A percentile compares a stretch with the other conserved stretches of the same genome.
Evolutionary conservation across 2,329 filamentous ascomycete species (phyloP).

Genomic region (Penicillium expansum): DNA sequence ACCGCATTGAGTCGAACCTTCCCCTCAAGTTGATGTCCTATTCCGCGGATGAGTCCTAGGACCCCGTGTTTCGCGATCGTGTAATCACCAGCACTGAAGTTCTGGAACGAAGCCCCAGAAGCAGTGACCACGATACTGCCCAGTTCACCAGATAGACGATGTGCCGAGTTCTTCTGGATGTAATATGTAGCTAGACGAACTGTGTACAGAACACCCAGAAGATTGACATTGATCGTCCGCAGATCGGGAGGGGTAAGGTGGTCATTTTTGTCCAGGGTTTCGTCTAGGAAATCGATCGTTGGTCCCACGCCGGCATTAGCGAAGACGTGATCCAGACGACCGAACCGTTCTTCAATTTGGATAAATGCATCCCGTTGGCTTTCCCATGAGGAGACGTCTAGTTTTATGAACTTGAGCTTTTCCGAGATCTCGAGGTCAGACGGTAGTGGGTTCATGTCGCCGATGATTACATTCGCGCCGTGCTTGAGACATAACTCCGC

Average conservation of each 20-base stretch:
- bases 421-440: slow-evolving; percentile 18
- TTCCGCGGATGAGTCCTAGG: slow-evolving; percentile 52
- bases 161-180: slow-evolving; percentile 46
- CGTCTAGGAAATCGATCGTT: slow-evolving; percentile 47
- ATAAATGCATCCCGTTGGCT: slow-evolving; percentile 54
- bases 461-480: slow-evolving; percentile 56
- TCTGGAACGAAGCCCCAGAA: slow-evolving; percentile 53
- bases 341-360: slow-evolving; percentile 43
- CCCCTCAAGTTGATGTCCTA: slow-evolving; percentile 42
- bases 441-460: slow-evolving; percentile 50
- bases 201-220: slow-evolving; percentile 53
- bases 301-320: slow-evolving; percentile 57
- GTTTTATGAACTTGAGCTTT: slow-evolving; percentile 44
- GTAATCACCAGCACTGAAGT: slow-evolving; percentile 54
- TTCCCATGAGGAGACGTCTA: slow-evolving; percentile 52
- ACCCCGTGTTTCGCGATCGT: slow-evolving; percentile 55
- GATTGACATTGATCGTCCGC: slow-evolving; percentile 50
- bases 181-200: slow-evolving; percentile 50
- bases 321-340: slow-evolving; percentile 49
- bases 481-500: slow-evolving; percentile 51
- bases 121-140: slow-evolving; percentile 54
- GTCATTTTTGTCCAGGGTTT: slow-evolving; percentile 51
- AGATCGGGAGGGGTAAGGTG: slow-evolving; percentile 48
- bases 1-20: slow-evolving; percentile 58
- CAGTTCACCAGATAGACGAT: slow-evolving; percentile 35